Evolutionary conservation across 148 eudicot genomes (phyloP).

Genomic region (Vaccinium corymbosum): DNA sequence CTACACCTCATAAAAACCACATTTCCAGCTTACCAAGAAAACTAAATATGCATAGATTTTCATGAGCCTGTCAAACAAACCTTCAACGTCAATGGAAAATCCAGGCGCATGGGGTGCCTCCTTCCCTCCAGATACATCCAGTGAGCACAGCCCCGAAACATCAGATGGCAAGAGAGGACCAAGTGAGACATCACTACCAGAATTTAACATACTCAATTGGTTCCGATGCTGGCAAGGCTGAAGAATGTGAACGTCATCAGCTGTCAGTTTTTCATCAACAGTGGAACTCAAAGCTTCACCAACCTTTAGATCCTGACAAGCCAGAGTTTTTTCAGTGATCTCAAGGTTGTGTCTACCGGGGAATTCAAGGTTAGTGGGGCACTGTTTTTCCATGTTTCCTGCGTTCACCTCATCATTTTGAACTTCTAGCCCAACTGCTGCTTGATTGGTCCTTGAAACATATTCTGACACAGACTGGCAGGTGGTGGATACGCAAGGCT

Average conservation of each 20-base stretch:
- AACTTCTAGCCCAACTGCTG: conserved; percentile 17
- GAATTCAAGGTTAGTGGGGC: background rate
- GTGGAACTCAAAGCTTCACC: no score
- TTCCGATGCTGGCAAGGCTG: conserved; percentile 43
- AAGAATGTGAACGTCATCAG: conserved; percentile 31
- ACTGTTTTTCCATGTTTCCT: conserved; percentile 15
- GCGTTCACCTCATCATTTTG: conserved; percentile 25
- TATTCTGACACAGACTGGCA: conserved; percentile 23
- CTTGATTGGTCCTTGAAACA: conserved; percentile 19
- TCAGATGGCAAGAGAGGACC: conserved; percentile 27
- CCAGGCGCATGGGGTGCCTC: conserved; percentile 30
- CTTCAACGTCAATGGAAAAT: conserved; percentile 29
- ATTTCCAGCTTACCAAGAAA: background rate
- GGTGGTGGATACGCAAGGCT: conserved; percentile 23
- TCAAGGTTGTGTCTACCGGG: no score
- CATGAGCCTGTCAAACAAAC: conserved; percentile 32
- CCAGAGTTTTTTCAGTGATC: no score
- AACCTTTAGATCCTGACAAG: no score
- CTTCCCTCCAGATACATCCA: conserved; percentile 25
- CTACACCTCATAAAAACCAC: background rate
- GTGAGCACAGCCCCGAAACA: conserved; percentile 14
- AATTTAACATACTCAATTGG: conserved; percentile 20
- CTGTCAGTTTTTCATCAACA: conserved; percentile 21
- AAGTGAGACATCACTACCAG: conserved; percentile 24
- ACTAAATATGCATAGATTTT: background rate